Evolutionary conservation across 331 rosid species (phyloP), one percentile per base, ranked within the genome.

Genomic region (Acacia pycnantha): DNA sequence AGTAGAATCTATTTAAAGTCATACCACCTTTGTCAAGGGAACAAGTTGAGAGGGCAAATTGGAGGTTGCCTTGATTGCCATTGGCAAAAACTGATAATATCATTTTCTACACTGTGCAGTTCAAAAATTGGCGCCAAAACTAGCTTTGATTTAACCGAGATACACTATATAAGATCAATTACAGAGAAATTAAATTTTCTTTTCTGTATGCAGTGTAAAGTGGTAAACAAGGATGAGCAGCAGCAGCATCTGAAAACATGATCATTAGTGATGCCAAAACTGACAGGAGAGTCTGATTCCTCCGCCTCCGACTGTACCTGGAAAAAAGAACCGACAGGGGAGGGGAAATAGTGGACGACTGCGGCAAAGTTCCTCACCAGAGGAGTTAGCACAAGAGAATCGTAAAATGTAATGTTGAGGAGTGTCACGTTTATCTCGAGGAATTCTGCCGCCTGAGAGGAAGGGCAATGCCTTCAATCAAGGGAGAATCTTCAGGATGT

Each of bases 401-500:
- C 7, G 76, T 76, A 65, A 79, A 64, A 70, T 72, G 69, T 37
- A 21, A 26, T 12, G 21, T 66, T 43, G 8, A 77, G 35, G 18
- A 85, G 81, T 46, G 51, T 90, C 92, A 93, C 4, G 90, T 67
- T 3, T 69, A 67, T 83, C 94, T 90, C 46, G 18, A 51, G 12
- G 80, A 72, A 6, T 89, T 92, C 84, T 90, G 97, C 89, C 91
- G 88, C 84, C 97, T 90, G 5, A 92, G 91, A 70, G 98, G 97
- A 84, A 94, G 90, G 86, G 95, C 94, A 78, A 90, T 92, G 35
- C 83, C 83, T 11, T 84, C 92, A 70, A 81, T 83, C 62, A 85
- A 37, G 74, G 78, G 92, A 68, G 88, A 91, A 83, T 89, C 98
- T 22, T 90, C 97, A 9, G 90, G 73, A 80, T 90, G 92, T 91